Base-by-base conservation (phyloP, 768 basidiomycete genomes). In the Russula sp. region DNA sequence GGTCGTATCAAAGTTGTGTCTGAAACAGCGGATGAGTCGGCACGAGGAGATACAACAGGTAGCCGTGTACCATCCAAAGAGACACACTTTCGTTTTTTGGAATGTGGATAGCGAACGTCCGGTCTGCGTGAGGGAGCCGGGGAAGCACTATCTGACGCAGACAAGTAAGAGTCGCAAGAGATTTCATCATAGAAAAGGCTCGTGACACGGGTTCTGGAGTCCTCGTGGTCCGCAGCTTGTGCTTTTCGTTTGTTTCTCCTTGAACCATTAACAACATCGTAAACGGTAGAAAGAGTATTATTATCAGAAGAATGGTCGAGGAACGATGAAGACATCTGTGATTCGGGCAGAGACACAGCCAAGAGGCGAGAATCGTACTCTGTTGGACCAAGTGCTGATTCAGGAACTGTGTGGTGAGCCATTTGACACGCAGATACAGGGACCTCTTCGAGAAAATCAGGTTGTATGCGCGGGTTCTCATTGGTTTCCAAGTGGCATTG, bases 191-290 rank as follows among this genome's bases (percentile, higher is more conserved):
- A 8, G 5, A 20, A 18, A 25, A 36, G 5, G 18, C 39, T 8
- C 8, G 43, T 36, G 6, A 42, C 7, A 45, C 22, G 18, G 11
- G 18, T 3, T 18, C 36, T 5, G 5, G 13, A 43, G n/a, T 14
- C 18, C 18, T 36, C 47, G 13, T 50, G 11, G 1, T 14, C 8
- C 18, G 5, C 7, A 32, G 47, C 14, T 5, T 13, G 14, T 14
- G 55, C 41, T 34, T 58, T 62, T 35, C 61, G 56, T 47, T 62
- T 62, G 36, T 41, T 57, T 58, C 14, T 25, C 22, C 43, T 47
- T 6, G 50, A 45, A 34, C n/a, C 22, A 18, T 46, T 4, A 41
- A 29, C 35, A 58, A 29, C 7, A 13, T 34, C 38, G 11, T 39
- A 11, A 13, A 34, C 32, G 1, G 11, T 7, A 34, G 50, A 10